These are phyloP conservation scores for Geranium brycei DNA, from an alignment of 345 rosid genomes.

Conservation along the genomic window DNA sequence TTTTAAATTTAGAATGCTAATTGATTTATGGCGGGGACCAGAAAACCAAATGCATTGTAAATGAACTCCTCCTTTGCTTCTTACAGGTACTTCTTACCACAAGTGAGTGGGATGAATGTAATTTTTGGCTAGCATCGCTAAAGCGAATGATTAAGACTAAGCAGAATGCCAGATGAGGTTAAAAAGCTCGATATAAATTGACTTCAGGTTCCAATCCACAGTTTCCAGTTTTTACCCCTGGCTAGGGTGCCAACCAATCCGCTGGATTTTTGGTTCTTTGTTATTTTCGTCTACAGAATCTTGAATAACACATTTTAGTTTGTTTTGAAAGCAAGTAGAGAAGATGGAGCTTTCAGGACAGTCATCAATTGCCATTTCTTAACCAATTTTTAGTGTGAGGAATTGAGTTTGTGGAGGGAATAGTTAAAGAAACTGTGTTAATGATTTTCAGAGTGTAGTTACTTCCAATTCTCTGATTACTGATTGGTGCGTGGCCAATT, in stretches of 20 bases:
- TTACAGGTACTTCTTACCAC: conserved; percentile 78
- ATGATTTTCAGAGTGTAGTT: background rate
- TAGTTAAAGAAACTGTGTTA: no score
- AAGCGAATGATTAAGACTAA: conserved; percentile 90
- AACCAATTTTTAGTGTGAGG: background rate
- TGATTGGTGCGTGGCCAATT: background rate
- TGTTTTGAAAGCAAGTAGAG: background rate
- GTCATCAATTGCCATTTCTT: background rate
- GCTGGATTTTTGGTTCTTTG: background rate
- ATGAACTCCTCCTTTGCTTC: background rate
- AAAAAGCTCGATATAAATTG: conserved; percentile 5
- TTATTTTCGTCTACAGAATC: background rate
- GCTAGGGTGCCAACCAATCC: no score
- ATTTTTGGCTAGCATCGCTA: conserved; percentile 80
- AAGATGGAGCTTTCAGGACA: background rate
- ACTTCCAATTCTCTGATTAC: no score
- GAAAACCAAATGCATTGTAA: background rate
- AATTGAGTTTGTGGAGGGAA: background rate
- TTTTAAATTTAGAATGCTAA: background rate
- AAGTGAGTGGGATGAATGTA: conserved; percentile 98
- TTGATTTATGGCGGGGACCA: background rate
- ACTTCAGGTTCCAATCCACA: no score
- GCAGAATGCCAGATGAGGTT: conserved; percentile 59
- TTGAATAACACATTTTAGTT: background rate
- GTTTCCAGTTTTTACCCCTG: no score